Evolutionary conservation across 495 filamentous ascomycete species (phyloP).

Genomic region (Pseudomonodictys pantanalensis): DNA sequence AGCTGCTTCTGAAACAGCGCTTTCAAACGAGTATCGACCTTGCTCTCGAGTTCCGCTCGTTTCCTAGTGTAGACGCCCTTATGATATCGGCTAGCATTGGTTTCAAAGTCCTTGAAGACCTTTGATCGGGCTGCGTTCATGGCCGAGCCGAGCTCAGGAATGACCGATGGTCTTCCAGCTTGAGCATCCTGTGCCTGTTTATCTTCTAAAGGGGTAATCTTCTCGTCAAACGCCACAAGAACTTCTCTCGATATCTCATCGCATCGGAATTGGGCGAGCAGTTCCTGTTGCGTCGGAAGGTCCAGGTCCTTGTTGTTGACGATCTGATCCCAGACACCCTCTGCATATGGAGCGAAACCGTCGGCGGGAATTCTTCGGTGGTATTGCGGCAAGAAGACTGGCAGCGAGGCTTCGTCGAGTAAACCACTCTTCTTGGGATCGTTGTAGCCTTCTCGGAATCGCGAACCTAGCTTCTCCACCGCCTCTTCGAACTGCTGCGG

Average conservation of each 20-base stretch:
- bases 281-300: conserved; percentile 92
- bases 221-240: conserved; percentile 75
- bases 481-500: conserved; percentile 86
- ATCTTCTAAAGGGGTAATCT: conserved; percentile 80
- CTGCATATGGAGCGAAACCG: conserved; percentile 87
- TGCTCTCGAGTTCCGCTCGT: conserved; percentile 75
- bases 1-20: conserved; percentile 83
- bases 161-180: conserved; percentile 64
- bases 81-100: conserved; percentile 88
- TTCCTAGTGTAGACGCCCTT: conserved; percentile 90
- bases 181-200: conserved; percentile 71
- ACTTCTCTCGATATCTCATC: conserved; percentile 93
- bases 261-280: conserved; percentile 94
- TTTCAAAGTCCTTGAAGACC: conserved; percentile 78
- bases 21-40: conserved; percentile 83
- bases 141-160: conserved; percentile 71
- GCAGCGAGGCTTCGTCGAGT: conserved; percentile 65
- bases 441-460: conserved; percentile 78
- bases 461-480: conserved; percentile 70
- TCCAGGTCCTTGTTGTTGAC: conserved; percentile 98
- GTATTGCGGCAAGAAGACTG: conserved; percentile 88
- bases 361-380: conserved; percentile 94
- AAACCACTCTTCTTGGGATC: conserved; percentile 50
- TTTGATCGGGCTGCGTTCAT: conserved; percentile 72
- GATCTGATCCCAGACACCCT: conserved; percentile 96